These are phyloP conservation scores for Colletotrichum lini DNA, from an alignment of 2,329 filamentous ascomycete species.

Conservation along the genomic window DNA sequence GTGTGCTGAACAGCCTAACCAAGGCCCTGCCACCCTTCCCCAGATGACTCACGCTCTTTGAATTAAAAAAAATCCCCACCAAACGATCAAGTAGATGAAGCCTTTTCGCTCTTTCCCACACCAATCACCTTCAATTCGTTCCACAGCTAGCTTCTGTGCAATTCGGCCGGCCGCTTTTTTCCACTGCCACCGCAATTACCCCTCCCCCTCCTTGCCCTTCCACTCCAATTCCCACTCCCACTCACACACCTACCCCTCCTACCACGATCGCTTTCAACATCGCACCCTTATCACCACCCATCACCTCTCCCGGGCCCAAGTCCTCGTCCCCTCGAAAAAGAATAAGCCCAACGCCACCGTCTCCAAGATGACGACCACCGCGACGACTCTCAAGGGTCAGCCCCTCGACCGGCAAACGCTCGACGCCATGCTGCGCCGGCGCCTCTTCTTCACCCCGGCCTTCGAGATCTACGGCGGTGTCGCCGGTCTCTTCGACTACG, in stretches of 20 bases:
- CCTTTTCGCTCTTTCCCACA: slow-evolving; percentile 40
- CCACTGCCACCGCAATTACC: slow-evolving; percentile 38
- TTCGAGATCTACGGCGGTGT: slow-evolving; percentile 97
- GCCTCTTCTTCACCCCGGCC: slow-evolving; percentile 93
- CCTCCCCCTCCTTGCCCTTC: slow-evolving; percentile 38
- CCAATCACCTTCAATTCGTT: slow-evolving; percentile 43
- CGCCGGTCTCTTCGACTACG: slow-evolving; percentile 92
- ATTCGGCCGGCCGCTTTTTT: slow-evolving; percentile 43
- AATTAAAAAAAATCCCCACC: slow-evolving; percentile 36
- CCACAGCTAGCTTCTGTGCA: slow-evolving; percentile 43
- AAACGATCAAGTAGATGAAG: slow-evolving; percentile 41
- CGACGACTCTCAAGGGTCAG: slow-evolving; percentile 89
- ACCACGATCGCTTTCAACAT: slow-evolving; percentile 13
- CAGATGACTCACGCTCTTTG: slow-evolving; percentile 41
- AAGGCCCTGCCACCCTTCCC: slow-evolving; percentile 16
- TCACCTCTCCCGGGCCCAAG: slow-evolving; percentile 35
- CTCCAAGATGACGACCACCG: slow-evolving; percentile 63
- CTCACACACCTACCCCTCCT: slow-evolving; percentile 14
- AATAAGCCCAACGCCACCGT: slow-evolving; percentile 15
- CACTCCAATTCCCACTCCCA: slow-evolving; percentile 18
- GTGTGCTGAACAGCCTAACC: background rate
- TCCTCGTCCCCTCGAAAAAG: slow-evolving; percentile 37
- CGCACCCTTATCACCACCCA: slow-evolving; percentile 39
- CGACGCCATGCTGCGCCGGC: slow-evolving; percentile 88
- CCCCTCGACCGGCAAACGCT: slow-evolving; percentile 86